phyloP scores from a whole-genome alignment of 2,329 filamentous ascomycete species.

The Cercospora zeina region DNA sequence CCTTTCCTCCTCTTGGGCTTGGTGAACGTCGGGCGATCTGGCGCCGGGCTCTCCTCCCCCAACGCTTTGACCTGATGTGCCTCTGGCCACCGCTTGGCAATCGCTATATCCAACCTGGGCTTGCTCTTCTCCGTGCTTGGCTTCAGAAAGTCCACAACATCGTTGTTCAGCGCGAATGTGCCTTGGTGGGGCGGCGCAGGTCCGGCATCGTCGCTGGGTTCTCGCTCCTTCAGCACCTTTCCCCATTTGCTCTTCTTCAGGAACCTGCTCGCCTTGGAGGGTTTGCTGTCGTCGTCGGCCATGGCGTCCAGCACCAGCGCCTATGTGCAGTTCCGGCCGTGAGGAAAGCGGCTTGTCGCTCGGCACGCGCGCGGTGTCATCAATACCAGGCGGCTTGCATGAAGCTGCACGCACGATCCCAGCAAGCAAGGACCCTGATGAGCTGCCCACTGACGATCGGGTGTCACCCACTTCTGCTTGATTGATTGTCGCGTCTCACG shows the following conservation, averaged over 20 bases:
- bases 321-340: neutral
- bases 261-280: conserved; percentile 31
- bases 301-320: conserved; percentile 26
- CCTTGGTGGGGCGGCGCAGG: conserved; percentile 17
- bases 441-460: neutral
- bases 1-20: conserved; percentile 61
- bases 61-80: conserved; percentile 46
- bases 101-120: conserved; percentile 53
- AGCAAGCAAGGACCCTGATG: conserved; percentile 5
- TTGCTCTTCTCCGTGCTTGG: conserved; percentile 50
- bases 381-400: conserved; percentile 9
- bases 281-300: conserved; percentile 30
- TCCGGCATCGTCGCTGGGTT: conserved; percentile 22
- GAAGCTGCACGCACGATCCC: conserved; percentile 1
- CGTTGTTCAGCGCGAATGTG: conserved; percentile 43
- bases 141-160: conserved; percentile 61
- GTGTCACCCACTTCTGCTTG: conserved; percentile 1
- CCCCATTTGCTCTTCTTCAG: conserved; percentile 39
- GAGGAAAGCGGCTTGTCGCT: neutral
- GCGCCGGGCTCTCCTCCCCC: conserved; percentile 20
- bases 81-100: conserved; percentile 54
- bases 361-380: conserved; percentile 8
- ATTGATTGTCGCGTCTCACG: conserved; percentile 7
- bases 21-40: conserved; percentile 29
- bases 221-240: conserved; percentile 36